Percentiles rank a stretch among this genome's conserved stretches.
phyloP scores from a whole-genome alignment of 169 alveolate species.

The Plasmodium relictum region DNA sequence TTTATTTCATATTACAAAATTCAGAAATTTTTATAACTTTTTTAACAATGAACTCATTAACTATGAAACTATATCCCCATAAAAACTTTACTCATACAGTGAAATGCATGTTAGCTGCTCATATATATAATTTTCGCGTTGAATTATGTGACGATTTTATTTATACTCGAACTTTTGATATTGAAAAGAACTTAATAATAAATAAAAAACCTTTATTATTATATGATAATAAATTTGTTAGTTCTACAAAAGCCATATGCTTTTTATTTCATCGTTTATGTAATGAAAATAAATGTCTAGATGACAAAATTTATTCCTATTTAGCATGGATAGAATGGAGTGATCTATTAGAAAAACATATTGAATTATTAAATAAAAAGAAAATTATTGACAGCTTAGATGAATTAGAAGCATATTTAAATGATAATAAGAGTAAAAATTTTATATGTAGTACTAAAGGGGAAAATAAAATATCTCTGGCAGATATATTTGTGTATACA shows the following conservation, averaged over 20 bases:
- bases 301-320: constrained; percentile 32
- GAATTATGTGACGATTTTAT: constrained; percentile 66
- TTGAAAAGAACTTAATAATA: constrained; percentile 27
- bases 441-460: constrained; percentile 9
- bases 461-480: constrained; percentile 8
- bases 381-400: constrained; percentile 69
- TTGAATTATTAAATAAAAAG: constrained; percentile 41
- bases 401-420: constrained; percentile 49
- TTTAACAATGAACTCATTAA: neutral
- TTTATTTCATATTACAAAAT: no score
- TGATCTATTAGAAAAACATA: constrained; percentile 35
- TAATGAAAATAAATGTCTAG: constrained; percentile 28
- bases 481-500: constrained; percentile 65
- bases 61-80: constrained; percentile 67
- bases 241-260: constrained; percentile 75
- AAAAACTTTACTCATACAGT: constrained; percentile 30
- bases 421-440: constrained; percentile 22
- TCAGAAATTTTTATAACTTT: neutral
- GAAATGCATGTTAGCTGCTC: constrained; percentile 76
- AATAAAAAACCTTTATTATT: constrained; percentile 54
- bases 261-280: constrained; percentile 69
- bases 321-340: constrained; percentile 78
- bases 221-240: constrained; percentile 42
- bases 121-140: constrained; percentile 43
- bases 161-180: constrained; percentile 35